A percentile compares a stretch with the other conserved stretches of the same genome.
These are phyloP conservation scores for Geoglossum cookeanum DNA, from an alignment of 2,329 filamentous ascomycete species.

Conservation along the genomic window DNA sequence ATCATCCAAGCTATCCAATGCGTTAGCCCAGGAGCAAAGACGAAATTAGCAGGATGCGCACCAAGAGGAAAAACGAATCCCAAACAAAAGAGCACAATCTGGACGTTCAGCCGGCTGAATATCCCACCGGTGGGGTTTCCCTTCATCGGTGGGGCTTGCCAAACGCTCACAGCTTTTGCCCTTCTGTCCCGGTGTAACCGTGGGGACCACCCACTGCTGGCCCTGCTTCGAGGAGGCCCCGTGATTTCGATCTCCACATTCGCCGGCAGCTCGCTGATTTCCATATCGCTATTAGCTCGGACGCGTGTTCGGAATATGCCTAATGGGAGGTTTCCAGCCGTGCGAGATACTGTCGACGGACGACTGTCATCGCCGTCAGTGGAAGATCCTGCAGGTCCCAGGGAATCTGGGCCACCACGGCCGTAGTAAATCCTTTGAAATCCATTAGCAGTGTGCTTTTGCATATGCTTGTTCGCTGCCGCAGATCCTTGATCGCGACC, in stretches of 20 bases:
- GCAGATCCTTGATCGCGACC: background rate
- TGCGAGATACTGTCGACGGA: background rate
- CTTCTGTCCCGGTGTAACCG: slow-evolving; percentile 18
- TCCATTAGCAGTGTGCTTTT: slow-evolving; percentile 3
- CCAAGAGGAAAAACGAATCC: slow-evolving; percentile 63
- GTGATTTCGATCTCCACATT: background rate
- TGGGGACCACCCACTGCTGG: slow-evolving; percentile 11
- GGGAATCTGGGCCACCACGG: slow-evolving; percentile 16
- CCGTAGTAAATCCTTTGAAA: slow-evolving; percentile 14
- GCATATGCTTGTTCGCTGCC: background rate
- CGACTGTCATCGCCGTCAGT: background rate
- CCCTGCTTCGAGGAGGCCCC: background rate
- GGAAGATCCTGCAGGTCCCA: background rate
- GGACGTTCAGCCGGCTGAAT: slow-evolving; percentile 49
- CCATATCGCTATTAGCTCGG: background rate
- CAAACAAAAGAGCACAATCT: slow-evolving; percentile 53
- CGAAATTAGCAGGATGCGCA: slow-evolving; percentile 21
- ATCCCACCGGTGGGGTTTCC: slow-evolving; percentile 41
- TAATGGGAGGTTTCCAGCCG: background rate
- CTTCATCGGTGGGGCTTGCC: slow-evolving; percentile 54
- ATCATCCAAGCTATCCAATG: slow-evolving; percentile 52
- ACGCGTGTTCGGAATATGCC: background rate
- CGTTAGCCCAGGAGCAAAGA: background rate
- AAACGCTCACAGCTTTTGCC: slow-evolving; percentile 39
- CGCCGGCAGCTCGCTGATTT: background rate